These are phyloP conservation scores for Entonaema liquescens DNA, from an alignment of 495 filamentous ascomycete species.

Conservation along the genomic window DNA sequence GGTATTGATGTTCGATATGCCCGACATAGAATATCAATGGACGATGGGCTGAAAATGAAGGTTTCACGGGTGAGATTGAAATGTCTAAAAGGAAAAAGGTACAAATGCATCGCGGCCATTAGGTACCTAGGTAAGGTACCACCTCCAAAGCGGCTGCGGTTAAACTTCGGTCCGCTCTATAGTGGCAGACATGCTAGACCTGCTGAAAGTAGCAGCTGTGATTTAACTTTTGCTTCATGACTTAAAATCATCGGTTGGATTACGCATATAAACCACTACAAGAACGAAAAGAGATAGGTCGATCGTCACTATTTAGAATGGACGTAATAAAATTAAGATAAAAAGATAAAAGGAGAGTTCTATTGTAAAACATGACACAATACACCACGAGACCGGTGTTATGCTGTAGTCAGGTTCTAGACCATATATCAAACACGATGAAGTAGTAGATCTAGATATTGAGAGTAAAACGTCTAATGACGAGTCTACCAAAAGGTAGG, in stretches of 20 bases:
- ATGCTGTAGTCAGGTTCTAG: background rate
- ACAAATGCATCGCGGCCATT: slow-evolving; percentile 13
- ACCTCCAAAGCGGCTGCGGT: slow-evolving; percentile 24
- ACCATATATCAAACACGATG: background rate
- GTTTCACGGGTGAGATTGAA: slow-evolving; percentile 46
- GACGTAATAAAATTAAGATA: background rate
- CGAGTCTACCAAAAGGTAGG: background rate
- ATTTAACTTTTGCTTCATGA: background rate
- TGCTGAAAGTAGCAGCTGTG: background rate
- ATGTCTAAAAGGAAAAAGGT: slow-evolving; percentile 34
- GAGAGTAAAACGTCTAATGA: slow-evolving; percentile 1
- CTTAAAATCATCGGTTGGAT: background rate
- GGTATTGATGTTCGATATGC: slow-evolving; percentile 24
- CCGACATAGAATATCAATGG: slow-evolving; percentile 24
- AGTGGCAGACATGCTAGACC: background rate
- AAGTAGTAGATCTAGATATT: background rate
- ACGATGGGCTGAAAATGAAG: slow-evolving; percentile 46
- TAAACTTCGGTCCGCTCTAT: slow-evolving; percentile 37
- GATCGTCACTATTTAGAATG: background rate
- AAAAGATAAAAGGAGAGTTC: background rate
- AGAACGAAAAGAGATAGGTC: background rate
- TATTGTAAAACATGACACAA: slow-evolving; percentile 1
- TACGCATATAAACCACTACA: background rate
- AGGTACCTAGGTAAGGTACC: slow-evolving; percentile 4
- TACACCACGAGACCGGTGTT: background rate